Conservation (phyloP, 768 basidiomycete genomes). For the Coprinopsis sp. region DNA sequence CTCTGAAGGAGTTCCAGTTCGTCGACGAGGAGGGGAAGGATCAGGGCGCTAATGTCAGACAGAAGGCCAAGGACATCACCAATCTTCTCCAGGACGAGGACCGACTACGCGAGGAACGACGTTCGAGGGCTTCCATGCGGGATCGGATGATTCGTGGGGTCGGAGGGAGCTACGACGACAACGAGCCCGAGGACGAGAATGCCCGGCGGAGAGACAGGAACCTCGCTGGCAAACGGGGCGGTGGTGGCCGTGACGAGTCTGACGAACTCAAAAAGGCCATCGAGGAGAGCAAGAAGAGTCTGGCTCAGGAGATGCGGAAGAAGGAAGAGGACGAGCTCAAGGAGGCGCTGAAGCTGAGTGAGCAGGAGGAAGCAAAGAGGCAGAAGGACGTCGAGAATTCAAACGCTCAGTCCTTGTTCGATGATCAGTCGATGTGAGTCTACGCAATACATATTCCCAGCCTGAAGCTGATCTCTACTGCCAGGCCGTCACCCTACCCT, state of each 20-base stretch:
- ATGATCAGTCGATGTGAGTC: too few species aligned
- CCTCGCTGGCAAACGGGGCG: slow-evolving; percentile 25
- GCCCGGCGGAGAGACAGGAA: slow-evolving; percentile 24
- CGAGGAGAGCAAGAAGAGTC: slow-evolving; percentile 78
- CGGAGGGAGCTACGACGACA: slow-evolving; percentile 31
- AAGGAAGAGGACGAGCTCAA: slow-evolving; percentile 82
- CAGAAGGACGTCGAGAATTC: slow-evolving; percentile 66
- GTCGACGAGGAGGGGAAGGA: slow-evolving; percentile 95
- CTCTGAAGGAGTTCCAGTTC: slow-evolving; percentile 97
- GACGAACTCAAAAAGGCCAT: slow-evolving; percentile 85
- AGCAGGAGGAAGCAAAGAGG: slow-evolving; percentile 85
- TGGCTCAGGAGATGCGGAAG: slow-evolving; percentile 65
- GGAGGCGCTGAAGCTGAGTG: slow-evolving; percentile 77
- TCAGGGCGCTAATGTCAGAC: slow-evolving; percentile 95
- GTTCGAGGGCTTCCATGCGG: slow-evolving; percentile 83
- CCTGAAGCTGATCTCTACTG: slow-evolving; percentile 1
- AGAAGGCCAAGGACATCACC: slow-evolving; percentile 98
- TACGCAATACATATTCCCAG: too few species aligned
- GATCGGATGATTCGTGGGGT: slow-evolving; percentile 84
- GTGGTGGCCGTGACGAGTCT: slow-evolving; percentile 66
- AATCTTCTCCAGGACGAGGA: slow-evolving; percentile 84
- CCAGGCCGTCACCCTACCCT: slow-evolving; percentile 47
- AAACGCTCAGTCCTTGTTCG: slow-evolving; percentile 75
- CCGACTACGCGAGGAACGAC: slow-evolving; percentile 81
- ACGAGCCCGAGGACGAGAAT: slow-evolving; percentile 44